Conservation (phyloP, 2,329 filamentous ascomycete species). For the Fusarium xylarioides region DNA sequence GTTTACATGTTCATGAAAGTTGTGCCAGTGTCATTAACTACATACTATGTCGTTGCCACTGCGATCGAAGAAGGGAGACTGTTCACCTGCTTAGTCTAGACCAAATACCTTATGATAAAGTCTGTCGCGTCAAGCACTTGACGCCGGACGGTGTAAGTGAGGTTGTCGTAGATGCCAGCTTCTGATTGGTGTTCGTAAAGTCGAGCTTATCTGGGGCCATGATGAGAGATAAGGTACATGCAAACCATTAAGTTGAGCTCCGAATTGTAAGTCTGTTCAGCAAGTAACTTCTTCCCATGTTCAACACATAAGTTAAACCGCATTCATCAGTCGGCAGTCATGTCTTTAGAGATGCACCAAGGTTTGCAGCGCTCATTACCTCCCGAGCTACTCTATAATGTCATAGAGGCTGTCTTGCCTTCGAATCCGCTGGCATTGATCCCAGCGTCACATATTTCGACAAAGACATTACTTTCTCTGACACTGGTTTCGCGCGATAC, state of each 20-base stretch:
- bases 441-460: conserved; percentile 50
- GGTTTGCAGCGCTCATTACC: conserved; percentile 40
- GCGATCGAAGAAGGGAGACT: background rate
- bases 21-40: background rate
- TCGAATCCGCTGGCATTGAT: conserved; percentile 46
- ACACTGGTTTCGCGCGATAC: conserved; percentile 55
- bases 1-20: background rate
- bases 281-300: background rate
- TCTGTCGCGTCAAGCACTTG: background rate
- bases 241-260: background rate
- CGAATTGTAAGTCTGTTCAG: background rate
- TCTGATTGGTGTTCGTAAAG: conserved; percentile 2
- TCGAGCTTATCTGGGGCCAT: conserved; percentile 10
- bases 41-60: background rate
- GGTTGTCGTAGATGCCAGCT: conserved; percentile 5
- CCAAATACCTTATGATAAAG: background rate
- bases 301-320: background rate
- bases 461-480: conserved; percentile 56
- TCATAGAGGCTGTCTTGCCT: conserved; percentile 50
- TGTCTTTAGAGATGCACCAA: background rate
- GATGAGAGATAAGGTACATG: conserved; percentile 15
- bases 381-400: conserved; percentile 47
- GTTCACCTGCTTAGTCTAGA: background rate
- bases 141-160: background rate
- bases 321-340: conserved; percentile 13